Base-by-base conservation (phyloP, 2,329 filamentous ascomycete species). In the Fusarium torreyae region DNA sequence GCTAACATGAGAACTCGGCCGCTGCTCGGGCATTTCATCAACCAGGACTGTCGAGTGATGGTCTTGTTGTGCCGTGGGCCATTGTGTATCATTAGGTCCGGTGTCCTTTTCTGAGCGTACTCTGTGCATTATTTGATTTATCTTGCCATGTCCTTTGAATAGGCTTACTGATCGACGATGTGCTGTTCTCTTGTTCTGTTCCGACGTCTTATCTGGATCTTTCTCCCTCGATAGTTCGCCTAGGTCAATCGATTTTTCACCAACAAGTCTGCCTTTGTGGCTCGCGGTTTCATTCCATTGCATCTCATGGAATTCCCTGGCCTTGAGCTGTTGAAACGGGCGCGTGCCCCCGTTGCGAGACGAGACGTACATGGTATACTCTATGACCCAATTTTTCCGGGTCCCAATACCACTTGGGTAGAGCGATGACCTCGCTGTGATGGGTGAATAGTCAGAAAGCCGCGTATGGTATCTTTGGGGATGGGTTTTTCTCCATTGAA, bases 351-450 rank as follows among this genome's bases (percentile, higher is more conserved):
- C 73, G 20, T 73, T 74, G 9, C 77, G 76, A 8, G 80, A 80
- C 24, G 81, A 82, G 20, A 81, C 76, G 52, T 81, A 82, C 65
- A 82, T 77, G 14, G 81, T 82, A 59, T 82, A 77, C 52, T 83
- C 81, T 52, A 83, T 82, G 55, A 81, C 75, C 81, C 81, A 83
- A 39, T 77, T 75, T 60, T 82, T 82, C 40, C 77, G 75, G 40
- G 75, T 79, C 36, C 79, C 78, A 46, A 83, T 78, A 39, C 72
- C 61, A 24, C 69, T 72, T 36, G 66, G 52, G 31, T 63, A 64
- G 20, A 62, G 26, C 1, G 63, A 54, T 28, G 68, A 57, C 38
- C 46, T 70, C 17, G 43, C 40, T 18, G 39, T 42, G 1, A 18
- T 31, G 7, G 77, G 70, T 6, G 75, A 76, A 34, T 79, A 77